These are phyloP conservation scores for Galerina sulciceps DNA, from an alignment of 768 basidiomycete genomes.

Conservation along the genomic window DNA sequence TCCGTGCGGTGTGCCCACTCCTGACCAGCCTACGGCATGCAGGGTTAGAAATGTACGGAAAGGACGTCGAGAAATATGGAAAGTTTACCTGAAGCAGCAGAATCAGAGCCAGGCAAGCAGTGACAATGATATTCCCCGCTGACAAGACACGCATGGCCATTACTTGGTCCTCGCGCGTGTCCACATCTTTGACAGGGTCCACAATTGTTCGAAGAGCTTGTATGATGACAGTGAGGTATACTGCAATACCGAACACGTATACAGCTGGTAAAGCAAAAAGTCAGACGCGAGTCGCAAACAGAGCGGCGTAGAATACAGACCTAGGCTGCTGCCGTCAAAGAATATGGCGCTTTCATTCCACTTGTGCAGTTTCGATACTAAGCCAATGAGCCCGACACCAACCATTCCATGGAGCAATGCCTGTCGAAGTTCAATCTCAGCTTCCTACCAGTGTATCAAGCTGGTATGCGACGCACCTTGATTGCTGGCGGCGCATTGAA, in stretches of 20 bases:
- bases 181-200: conserved; percentile 52
- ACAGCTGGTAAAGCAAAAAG: conserved; percentile 47
- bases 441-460: background rate
- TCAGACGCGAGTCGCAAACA: background rate
- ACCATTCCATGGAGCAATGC: conserved; percentile 88
- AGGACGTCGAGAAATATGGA: conserved; percentile 12
- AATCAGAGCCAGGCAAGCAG: conserved; percentile 65
- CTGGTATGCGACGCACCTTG: conserved; percentile 61
- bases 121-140: conserved; percentile 88
- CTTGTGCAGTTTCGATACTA: conserved; percentile 78
- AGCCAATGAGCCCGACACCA: conserved; percentile 73
- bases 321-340: conserved; percentile 90
- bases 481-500: conserved; percentile 92
- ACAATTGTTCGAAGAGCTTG: conserved; percentile 80
- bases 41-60: conserved; percentile 2
- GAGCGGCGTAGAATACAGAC: conserved; percentile 45
- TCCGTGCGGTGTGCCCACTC: conserved; percentile 78
- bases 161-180: conserved; percentile 67
- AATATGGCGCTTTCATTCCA: conserved; percentile 95
- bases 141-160: conserved; percentile 83
- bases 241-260: conserved; percentile 74
- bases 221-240: conserved; percentile 85
- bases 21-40: conserved; percentile 68
- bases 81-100: conserved; percentile 72
- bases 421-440: conserved; percentile 39